These are phyloP conservation scores for Coprinellus micaceus DNA, from an alignment of 768 basidiomycete species.

Conservation along the genomic window DNA sequence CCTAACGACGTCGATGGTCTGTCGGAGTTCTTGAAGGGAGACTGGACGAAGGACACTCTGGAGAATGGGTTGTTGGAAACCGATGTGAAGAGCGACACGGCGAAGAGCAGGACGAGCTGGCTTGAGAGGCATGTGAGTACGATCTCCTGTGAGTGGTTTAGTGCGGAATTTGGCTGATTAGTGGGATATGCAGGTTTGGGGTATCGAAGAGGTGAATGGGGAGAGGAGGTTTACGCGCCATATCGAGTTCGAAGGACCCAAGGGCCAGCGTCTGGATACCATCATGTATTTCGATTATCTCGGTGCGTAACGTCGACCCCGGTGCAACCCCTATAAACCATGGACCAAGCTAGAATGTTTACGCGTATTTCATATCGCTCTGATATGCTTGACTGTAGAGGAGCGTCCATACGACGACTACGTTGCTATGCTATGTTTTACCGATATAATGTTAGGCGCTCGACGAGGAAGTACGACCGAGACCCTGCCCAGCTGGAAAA, in stretches of 20 bases:
- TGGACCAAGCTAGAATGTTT: too few relatives aligned
- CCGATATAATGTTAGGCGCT: too few relatives aligned
- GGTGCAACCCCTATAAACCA: too few relatives aligned
- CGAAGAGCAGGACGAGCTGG: background rate
- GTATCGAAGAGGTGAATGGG: background rate
- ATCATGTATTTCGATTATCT: constrained; percentile 1
- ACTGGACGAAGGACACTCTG: background rate
- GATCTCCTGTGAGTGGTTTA: background rate
- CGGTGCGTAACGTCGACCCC: background rate
- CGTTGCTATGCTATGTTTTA: too few relatives aligned
- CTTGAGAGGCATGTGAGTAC: background rate
- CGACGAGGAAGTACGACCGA: too few relatives aligned
- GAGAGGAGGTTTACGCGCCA: background rate
- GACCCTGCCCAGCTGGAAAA: too few relatives aligned
- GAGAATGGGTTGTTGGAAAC: background rate
- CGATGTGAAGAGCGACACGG: background rate
- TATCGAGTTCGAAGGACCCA: background rate
- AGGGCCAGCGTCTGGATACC: background rate
- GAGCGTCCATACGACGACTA: too few relatives aligned
- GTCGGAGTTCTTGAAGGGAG: background rate
- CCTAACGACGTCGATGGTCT: background rate
- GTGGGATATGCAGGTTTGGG: background rate
- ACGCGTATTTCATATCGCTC: too few relatives aligned
- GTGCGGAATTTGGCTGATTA: background rate
- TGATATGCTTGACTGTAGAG: too few relatives aligned